Percentiles rank a stretch among this genome's conserved stretches.
Evolutionary conservation across 1,284 basidiomycete species (phyloP).

Genomic region (Peniophora sp.): DNA sequence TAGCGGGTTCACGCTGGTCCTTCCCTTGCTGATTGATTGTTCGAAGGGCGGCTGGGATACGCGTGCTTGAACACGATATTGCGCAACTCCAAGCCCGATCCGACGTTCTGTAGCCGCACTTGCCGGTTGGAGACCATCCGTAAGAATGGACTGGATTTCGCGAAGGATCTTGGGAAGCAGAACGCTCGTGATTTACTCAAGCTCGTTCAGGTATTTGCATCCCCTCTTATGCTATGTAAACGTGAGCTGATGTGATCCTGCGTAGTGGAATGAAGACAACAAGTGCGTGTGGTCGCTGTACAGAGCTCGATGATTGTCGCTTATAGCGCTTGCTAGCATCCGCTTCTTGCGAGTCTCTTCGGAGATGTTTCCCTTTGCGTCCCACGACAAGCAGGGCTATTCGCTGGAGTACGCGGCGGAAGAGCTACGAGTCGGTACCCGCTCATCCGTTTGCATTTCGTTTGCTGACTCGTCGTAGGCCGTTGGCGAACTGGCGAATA

Average conservation of each 20-base stretch:
- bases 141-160: slow-evolving; percentile 76
- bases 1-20: neutral
- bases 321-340: slow-evolving; percentile 33
- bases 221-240: neutral
- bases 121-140: slow-evolving; percentile 69
- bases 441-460: neutral
- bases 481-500: slow-evolving; percentile 69
- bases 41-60: slow-evolving; percentile 47
- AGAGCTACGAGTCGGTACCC: slow-evolving; percentile 31
- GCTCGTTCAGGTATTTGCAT: slow-evolving; percentile 41
- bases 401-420: slow-evolving; percentile 61
- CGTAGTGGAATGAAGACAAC: slow-evolving; percentile 79
- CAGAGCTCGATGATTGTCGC: too few relatives aligned
- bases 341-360: slow-evolving; percentile 80
- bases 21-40: neutral
- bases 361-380: slow-evolving; percentile 89
- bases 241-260: neutral
- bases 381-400: slow-evolving; percentile 77
- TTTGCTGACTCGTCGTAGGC: slow-evolving; percentile 21
- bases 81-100: slow-evolving; percentile 58
- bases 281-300: slow-evolving; percentile 24
- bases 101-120: slow-evolving; percentile 64
- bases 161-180: slow-evolving; percentile 70
- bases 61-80: slow-evolving; percentile 84
- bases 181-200: slow-evolving; percentile 67